Evolutionary conservation across 352 stramenopile species (phyloP), one percentile per base, ranked within the genome.

Genomic region (Globisporangium orthogonon): DNA sequence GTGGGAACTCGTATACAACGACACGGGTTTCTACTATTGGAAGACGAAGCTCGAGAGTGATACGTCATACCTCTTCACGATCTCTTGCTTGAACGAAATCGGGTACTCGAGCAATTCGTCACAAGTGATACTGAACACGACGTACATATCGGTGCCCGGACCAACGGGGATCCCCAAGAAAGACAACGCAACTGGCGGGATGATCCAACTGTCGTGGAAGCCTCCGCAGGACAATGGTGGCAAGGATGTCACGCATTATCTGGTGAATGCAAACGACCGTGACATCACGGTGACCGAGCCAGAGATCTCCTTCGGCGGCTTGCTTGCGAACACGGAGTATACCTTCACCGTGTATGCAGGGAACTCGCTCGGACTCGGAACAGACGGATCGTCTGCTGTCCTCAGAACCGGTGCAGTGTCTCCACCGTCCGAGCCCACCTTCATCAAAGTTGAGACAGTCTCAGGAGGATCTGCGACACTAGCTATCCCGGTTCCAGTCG

Each of bases 141-240:
- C 74, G 3, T 73, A 73, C 29, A 50, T 84, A 9, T 89, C 78
- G 0, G 60, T 74, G 3, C 78, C 78, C 13, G 78, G 78, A 3
- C 78, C 78, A 7, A 63, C 68, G 2, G 66, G 68, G 1, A 30
- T 54, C 0, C 56, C 85, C 17, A 35, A 41, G 0, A 13, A 63
- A 0, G 15, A 58, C 2, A 62, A 50, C 14, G 39, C 45, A 13
- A 81, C 76, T 0, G 76, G 78, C 4, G 78, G 78, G 5, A 70
- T 73, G 51, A 57, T 89, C 1, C 29, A 62, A 0, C 56, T 87
- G 17, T 55, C 54, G 1, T 89, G 78, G 78, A 58, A 39, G 7
- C 57, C 58, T 2, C 72, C 78, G 1, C 65, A 79, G 28, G 78
- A 89, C 64, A 65, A 87, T 31, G 78, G 78, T 4, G 78, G 78